A percentile compares a stretch with the other conserved stretches of the same genome.
Evolutionary conservation across 1,139 yeast species (phyloP).

Genomic region (Saccharomyces hybrid): DNA sequence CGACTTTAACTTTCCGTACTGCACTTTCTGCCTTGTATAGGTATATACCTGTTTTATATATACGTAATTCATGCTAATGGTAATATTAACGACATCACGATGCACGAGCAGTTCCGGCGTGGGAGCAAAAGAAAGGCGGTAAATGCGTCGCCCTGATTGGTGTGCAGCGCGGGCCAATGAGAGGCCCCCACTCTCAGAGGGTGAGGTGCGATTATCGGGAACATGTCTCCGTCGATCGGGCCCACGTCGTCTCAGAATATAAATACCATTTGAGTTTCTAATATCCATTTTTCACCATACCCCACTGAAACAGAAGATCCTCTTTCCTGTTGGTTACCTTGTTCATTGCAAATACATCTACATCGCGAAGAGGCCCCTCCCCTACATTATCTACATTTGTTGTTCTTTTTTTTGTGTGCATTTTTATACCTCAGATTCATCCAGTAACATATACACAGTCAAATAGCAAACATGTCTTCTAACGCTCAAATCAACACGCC

Average conservation of each 20-base stretch:
- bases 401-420: background rate
- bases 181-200: constrained; percentile 1
- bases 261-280: background rate
- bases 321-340: background rate
- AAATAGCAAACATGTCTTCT: background rate
- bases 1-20: too few relatives aligned
- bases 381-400: background rate
- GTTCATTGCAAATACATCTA: background rate
- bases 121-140: background rate
- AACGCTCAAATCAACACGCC: constrained; percentile 2
- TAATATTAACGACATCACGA: background rate
- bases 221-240: constrained; percentile 1
- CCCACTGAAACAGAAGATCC: background rate
- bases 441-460: background rate
- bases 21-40: background rate
- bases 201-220: constrained; percentile 1
- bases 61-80: background rate
- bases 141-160: background rate
- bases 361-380: background rate
- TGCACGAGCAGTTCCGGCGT: background rate
- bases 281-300: background rate
- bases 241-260: background rate
- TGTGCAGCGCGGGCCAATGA: background rate
- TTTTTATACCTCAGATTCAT: background rate
- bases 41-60: background rate